phyloP scores from a whole-genome alignment of 2,329 filamentous ascomycete genomes.

The Pseudopithomyces chartarum region DNA sequence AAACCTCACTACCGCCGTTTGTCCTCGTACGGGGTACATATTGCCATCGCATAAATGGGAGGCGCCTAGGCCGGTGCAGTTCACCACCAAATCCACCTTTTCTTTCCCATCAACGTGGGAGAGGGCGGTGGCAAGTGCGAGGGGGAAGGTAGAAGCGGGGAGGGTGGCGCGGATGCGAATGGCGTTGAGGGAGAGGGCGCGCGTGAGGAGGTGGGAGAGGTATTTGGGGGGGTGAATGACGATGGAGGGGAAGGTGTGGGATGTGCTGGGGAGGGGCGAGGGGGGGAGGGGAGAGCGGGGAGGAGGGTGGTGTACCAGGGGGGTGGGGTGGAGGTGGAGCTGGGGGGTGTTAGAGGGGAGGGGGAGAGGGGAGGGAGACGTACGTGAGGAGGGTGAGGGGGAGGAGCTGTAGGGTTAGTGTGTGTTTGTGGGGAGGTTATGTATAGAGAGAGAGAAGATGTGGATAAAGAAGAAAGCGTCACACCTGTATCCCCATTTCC shows the following conservation, averaged over 20 bases:
- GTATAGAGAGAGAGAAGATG: too few relatives aligned
- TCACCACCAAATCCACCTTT: slow-evolving; percentile 49
- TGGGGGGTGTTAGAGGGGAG: too few relatives aligned
- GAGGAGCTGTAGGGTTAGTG: too few relatives aligned
- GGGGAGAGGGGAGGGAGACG: background rate
- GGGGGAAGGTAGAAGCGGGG: slow-evolving; percentile 32
- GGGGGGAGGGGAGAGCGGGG: slow-evolving; percentile 25
- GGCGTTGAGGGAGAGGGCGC: slow-evolving; percentile 30
- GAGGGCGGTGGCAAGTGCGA: slow-evolving; percentile 24
- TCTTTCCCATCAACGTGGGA: background rate
- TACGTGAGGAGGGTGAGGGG: slow-evolving; percentile 8
- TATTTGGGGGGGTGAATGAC: slow-evolving; percentile 47
- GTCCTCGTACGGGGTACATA: slow-evolving; percentile 52
- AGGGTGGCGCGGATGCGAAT: slow-evolving; percentile 33
- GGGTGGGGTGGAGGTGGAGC: background rate
- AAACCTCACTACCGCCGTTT: slow-evolving; percentile 53
- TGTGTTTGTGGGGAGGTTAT: too few relatives aligned
- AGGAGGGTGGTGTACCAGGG: slow-evolving; percentile 46
- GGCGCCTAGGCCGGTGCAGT: slow-evolving; percentile 51
- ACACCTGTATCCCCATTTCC: slow-evolving; percentile 25
- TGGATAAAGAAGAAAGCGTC: too few relatives aligned
- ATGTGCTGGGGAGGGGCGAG: slow-evolving; percentile 20
- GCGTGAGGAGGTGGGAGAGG: slow-evolving; percentile 42
- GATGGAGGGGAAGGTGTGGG: slow-evolving; percentile 38
- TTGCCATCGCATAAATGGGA: slow-evolving; percentile 39